These are phyloP conservation scores for Cyanodermella asteris DNA, from an alignment of 2,329 filamentous ascomycete genomes.

Conservation along the genomic window DNA sequence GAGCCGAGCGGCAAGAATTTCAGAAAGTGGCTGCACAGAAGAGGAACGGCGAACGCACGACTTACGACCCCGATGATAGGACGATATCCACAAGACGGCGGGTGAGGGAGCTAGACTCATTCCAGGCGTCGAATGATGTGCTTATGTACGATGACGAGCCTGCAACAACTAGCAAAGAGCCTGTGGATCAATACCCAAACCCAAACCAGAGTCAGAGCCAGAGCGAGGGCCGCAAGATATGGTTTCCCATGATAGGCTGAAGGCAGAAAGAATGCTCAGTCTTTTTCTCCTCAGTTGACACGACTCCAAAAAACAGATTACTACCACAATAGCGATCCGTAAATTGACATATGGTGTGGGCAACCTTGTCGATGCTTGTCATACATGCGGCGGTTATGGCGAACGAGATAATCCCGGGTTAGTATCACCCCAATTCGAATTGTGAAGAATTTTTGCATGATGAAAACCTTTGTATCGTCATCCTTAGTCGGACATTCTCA, in stretches of 20 bases:
- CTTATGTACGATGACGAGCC: slow-evolving; percentile 23
- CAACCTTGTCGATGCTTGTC: background rate
- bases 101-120: slow-evolving; percentile 9
- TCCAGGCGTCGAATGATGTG: slow-evolving; percentile 10
- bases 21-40: background rate
- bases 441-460: slow-evolving; percentile 31
- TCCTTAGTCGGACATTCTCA: slow-evolving; percentile 63
- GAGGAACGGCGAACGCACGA: background rate
- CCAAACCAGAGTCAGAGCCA: background rate
- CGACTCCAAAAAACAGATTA: too few species aligned
- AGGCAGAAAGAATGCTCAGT: too few species aligned
- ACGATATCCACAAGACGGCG: slow-evolving; percentile 3
- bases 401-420: background rate
- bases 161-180: too few species aligned
- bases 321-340: too few species aligned
- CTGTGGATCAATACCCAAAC: background rate
- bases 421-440: background rate
- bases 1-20: slow-evolving; percentile 1
- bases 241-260: slow-evolving; percentile 6
- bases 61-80: slow-evolving; percentile 1
- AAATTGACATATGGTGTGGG: too few species aligned
- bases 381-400: background rate
- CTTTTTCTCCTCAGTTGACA: too few species aligned
- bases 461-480: slow-evolving; percentile 84
- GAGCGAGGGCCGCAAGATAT: slow-evolving; percentile 6